Percentiles rank a stretch among this genome's conserved stretches.
These are phyloP conservation scores for Blumeriella jaapii DNA, from an alignment of 2,329 filamentous ascomycete species.

Conservation along the genomic window DNA sequence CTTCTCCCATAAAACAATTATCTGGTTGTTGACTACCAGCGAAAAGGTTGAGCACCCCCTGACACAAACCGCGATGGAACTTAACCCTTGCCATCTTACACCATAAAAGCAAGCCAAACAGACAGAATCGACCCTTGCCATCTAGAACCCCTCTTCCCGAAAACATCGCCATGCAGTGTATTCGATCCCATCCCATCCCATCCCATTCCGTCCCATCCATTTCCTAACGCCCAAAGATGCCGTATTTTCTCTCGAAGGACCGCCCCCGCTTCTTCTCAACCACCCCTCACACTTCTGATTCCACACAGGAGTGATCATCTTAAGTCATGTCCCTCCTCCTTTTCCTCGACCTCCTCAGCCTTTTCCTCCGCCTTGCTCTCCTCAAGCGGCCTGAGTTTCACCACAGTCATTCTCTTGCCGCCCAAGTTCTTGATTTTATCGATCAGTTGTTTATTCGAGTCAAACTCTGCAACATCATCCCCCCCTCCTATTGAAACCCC, in stretches of 20 bases:
- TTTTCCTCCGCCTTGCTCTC: constrained; percentile 1
- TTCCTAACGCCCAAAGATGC: constrained; percentile 8
- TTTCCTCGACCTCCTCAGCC: neutral
- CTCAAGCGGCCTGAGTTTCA: constrained; percentile 3
- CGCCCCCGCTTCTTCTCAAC: neutral
- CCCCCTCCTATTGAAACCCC: constrained; percentile 83
- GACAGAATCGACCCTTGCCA: neutral
- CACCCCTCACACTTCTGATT: neutral
- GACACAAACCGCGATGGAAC: too few relatives aligned
- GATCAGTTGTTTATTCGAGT: constrained; percentile 53
- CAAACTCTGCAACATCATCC: constrained; percentile 70
- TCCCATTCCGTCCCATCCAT: constrained; percentile 1
- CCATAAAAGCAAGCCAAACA: neutral
- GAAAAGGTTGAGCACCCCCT: too few relatives aligned
- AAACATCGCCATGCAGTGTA: constrained; percentile 11
- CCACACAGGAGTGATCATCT: constrained; percentile 1
- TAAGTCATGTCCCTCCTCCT: constrained; percentile 4
- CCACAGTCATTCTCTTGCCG: constrained; percentile 42
- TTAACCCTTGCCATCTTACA: too few relatives aligned
- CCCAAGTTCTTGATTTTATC: constrained; percentile 64
- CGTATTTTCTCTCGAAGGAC: too few relatives aligned
- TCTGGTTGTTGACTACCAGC: neutral
- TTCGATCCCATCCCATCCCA: neutral
- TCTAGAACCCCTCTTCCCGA: neutral
- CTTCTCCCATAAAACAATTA: neutral